Evolutionary conservation across 805 yeast genomes (phyloP).

Genomic region (Wickerhamiella lipophila): DNA sequence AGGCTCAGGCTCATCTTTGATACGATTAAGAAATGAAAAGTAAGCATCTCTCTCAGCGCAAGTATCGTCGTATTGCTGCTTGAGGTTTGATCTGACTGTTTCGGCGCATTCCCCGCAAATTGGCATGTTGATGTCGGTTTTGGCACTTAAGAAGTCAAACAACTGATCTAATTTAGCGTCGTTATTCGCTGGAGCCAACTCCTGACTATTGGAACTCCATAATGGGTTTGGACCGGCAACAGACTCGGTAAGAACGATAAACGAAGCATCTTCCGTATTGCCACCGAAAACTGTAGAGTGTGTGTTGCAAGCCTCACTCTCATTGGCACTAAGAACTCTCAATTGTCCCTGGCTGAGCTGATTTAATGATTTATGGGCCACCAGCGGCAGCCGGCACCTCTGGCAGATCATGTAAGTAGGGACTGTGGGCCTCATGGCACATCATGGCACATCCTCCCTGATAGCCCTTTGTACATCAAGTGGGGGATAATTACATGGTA

Average conservation of each 20-base stretch:
- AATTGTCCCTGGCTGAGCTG: conserved; percentile 44
- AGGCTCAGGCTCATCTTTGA: conserved; percentile 45
- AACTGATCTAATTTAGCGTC: conserved; percentile 40
- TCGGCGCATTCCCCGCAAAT: conserved; percentile 79
- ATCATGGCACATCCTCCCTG: no score
- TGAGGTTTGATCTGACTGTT: conserved; percentile 48
- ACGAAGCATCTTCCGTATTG: conserved; percentile 19
- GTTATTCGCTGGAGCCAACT: not conserved
- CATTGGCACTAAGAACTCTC: conserved; percentile 37
- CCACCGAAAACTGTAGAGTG: conserved; percentile 9
- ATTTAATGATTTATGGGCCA: conserved; percentile 42
- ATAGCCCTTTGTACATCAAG: no score
- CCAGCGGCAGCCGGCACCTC: conserved; percentile 47
- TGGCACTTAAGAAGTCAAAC: conserved; percentile 57
- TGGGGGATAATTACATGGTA: no score
- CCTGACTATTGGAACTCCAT: not conserved
- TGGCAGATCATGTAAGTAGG: conserved; percentile 39
- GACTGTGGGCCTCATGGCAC: no score
- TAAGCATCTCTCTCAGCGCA: conserved; percentile 71
- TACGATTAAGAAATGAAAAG: conserved; percentile 53
- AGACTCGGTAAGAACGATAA: conserved; percentile 21
- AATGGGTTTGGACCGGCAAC: conserved; percentile 21
- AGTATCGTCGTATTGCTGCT: conserved; percentile 55
- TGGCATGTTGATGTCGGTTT: conserved; percentile 72
- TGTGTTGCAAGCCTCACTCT: conserved; percentile 1